A percentile compares a stretch with the other conserved stretches of the same genome.
phyloP scores from a whole-genome alignment of 2,329 filamentous ascomycete genomes.

The Arthrocladium fulminans region DNA sequence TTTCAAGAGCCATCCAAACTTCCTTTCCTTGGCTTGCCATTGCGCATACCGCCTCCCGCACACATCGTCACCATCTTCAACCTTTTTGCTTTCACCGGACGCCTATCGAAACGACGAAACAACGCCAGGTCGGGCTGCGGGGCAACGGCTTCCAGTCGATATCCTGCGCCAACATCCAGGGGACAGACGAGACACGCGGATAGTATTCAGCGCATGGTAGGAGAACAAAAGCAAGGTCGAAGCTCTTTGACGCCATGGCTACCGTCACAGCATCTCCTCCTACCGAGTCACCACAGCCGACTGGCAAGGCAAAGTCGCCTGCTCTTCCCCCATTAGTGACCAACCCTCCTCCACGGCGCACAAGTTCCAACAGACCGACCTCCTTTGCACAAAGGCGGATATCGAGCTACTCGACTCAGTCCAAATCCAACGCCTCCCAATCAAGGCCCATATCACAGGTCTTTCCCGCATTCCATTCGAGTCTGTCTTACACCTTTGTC shows the following conservation, averaged over 20 bases:
- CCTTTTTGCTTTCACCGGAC: neutral
- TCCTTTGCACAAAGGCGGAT: slow-evolving; percentile 72
- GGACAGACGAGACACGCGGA: neutral
- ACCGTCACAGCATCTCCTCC: slow-evolving; percentile 32
- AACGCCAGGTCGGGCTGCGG: neutral
- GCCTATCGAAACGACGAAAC: neutral
- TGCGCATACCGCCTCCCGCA: neutral
- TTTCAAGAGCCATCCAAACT: neutral
- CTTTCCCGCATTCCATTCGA: slow-evolving; percentile 77
- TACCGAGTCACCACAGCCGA: slow-evolving; percentile 20
- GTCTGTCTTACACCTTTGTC: slow-evolving; percentile 76
- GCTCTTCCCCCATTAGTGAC: slow-evolving; percentile 42
- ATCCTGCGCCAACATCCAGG: neutral
- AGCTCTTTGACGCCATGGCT: slow-evolving; percentile 22
- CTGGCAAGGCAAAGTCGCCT: slow-evolving; percentile 28
- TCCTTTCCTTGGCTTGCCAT: neutral
- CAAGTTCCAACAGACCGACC: slow-evolving; percentile 58
- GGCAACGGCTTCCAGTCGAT: neutral
- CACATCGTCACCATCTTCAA: neutral
- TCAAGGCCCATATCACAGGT: slow-evolving; percentile 74
- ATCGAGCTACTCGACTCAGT: slow-evolving; percentile 72
- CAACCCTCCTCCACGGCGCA: slow-evolving; percentile 44
- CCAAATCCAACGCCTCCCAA: slow-evolving; percentile 45
- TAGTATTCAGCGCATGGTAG: slow-evolving; percentile 2
- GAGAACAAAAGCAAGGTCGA: slow-evolving; percentile 2